A percentile compares a stretch with the other conserved stretches of the same genome.
phyloP scores from a whole-genome alignment of 1,139 yeast species.

The Candida sp. region DNA sequence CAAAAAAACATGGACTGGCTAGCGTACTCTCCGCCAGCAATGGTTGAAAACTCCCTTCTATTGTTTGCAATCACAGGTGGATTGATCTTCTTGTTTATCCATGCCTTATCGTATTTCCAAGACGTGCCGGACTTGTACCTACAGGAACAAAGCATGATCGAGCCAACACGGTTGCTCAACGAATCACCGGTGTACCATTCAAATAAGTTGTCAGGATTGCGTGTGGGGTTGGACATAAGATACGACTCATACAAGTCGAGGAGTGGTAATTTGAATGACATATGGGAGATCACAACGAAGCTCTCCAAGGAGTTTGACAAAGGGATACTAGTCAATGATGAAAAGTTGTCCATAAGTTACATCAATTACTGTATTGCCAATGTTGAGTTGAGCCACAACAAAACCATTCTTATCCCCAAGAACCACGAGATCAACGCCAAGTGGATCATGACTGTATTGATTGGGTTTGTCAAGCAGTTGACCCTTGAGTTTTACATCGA shows the following conservation, averaged over 20 bases:
- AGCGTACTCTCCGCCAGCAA: not conserved
- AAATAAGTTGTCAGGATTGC: constrained; percentile 57
- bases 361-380: constrained; percentile 23
- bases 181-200: constrained; percentile 74
- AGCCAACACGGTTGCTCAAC: constrained; percentile 55
- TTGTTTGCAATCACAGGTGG: constrained; percentile 6
- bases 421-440: constrained; percentile 8
- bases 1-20: not conserved
- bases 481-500: constrained; percentile 16
- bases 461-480: constrained; percentile 17
- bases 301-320: not conserved
- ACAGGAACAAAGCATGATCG: constrained; percentile 58
- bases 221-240: constrained; percentile 69
- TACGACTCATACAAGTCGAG: constrained; percentile 63
- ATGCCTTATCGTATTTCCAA: constrained; percentile 25
- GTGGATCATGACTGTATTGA: constrained; percentile 14
- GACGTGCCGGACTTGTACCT: constrained; percentile 66
- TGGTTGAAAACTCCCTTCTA: constrained; percentile 1
- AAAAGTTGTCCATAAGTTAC: constrained; percentile 18
- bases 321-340: constrained; percentile 22
- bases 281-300: constrained; percentile 44
- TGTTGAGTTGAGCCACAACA: not conserved
- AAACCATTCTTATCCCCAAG: constrained; percentile 9
- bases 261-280: constrained; percentile 70
- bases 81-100: constrained; percentile 24